Conservation (phyloP, 2,329 filamentous ascomycete species). For the Emergomyces africanus region DNA sequence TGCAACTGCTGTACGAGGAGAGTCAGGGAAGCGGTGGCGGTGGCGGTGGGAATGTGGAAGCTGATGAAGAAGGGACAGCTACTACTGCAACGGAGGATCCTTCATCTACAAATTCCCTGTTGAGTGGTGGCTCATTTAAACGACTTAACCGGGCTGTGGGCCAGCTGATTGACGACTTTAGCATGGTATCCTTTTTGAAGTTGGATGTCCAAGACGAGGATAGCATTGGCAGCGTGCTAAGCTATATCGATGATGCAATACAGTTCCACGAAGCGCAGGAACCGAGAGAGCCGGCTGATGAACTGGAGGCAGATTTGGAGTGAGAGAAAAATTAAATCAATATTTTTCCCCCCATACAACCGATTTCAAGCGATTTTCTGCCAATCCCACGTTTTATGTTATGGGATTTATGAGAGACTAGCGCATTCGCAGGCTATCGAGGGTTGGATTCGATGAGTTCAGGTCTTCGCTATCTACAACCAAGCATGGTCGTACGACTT, state of each 20-base stretch:
- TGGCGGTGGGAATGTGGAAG: constrained; percentile 27
- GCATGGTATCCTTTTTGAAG: constrained; percentile 92
- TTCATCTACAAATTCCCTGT: constrained; percentile 53
- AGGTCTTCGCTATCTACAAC: background rate
- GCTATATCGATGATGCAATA: constrained; percentile 88
- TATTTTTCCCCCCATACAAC: background rate
- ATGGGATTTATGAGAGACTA: background rate
- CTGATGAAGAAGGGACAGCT: constrained; percentile 30
- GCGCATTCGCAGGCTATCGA: background rate
- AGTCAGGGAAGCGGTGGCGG: constrained; percentile 23
- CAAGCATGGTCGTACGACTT: background rate
- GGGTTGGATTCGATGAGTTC: background rate
- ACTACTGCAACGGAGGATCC: constrained; percentile 48
- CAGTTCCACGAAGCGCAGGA: constrained; percentile 92
- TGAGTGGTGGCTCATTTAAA: constrained; percentile 72
- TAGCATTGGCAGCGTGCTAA: constrained; percentile 70
- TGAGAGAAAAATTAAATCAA: constrained; percentile 4
- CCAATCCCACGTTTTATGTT: background rate
- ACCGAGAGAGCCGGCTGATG: constrained; percentile 65
- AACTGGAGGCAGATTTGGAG: constrained; percentile 42
- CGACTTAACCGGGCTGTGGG: constrained; percentile 79
- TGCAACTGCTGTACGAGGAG: constrained; percentile 68
- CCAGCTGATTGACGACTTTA: constrained; percentile 88
- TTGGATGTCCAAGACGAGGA: constrained; percentile 85
- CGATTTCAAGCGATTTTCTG: background rate